These are phyloP conservation scores for Immersiporthe knoxdaviesiana DNA, from an alignment of 2,329 filamentous ascomycete genomes.

Conservation along the genomic window DNA sequence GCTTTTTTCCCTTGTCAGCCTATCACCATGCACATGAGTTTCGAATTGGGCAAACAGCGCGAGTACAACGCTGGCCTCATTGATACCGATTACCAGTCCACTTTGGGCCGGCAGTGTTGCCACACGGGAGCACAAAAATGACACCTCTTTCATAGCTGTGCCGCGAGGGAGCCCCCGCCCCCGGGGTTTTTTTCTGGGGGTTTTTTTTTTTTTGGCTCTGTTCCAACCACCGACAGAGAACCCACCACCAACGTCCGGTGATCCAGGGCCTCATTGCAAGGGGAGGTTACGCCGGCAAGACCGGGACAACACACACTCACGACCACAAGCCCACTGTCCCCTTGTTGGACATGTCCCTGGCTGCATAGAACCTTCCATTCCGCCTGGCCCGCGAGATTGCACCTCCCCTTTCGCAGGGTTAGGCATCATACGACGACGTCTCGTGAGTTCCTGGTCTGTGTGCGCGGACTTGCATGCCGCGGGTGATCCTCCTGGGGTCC, in stretches of 20 bases:
- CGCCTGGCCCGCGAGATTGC: not conserved
- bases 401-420: not conserved
- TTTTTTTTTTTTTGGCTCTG: too few species aligned
- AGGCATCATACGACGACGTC: not conserved
- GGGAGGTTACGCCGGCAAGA: not conserved
- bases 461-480: not conserved
- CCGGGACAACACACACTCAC: too few species aligned
- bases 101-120: not conserved
- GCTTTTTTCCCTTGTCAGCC: not conserved
- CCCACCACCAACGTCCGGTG: not conserved
- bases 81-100: not conserved
- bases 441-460: not conserved
- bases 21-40: not conserved
- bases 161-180: too few species aligned
- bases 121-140: not conserved
- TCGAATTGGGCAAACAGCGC: not conserved
- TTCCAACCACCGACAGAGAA: not conserved
- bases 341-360: not conserved
- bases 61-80: not conserved
- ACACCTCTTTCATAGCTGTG: not conserved
- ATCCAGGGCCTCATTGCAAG: not conserved
- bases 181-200: too few species aligned
- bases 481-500: not conserved
- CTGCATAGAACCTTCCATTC: not conserved
- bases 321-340: not conserved